phyloP scores from a whole-genome alignment of 345 rosid genomes.

The Euphorbia lathyris region DNA sequence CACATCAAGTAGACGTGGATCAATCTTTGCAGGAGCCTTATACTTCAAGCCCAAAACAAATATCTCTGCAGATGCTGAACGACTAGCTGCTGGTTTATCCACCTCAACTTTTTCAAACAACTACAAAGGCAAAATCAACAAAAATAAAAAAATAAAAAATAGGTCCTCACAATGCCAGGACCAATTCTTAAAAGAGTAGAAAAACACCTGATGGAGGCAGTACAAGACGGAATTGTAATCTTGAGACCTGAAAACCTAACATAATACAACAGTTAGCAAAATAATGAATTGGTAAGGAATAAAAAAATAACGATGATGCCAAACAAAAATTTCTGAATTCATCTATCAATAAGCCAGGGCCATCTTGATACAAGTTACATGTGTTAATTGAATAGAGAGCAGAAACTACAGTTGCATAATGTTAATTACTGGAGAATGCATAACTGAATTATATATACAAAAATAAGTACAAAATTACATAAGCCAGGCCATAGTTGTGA shows the following conservation, averaged over 20 bases:
- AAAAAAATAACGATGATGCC: not conserved
- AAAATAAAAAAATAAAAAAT: constrained; percentile 2
- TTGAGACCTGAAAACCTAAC: constrained; percentile 87
- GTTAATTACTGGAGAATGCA: not conserved
- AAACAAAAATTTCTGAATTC: not conserved
- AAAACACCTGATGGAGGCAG: constrained; percentile 69
- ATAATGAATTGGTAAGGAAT: not conserved
- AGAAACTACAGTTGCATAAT: not conserved
- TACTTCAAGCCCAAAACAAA: constrained; percentile 75
- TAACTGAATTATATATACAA: not conserved
- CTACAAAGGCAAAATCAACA: constrained; percentile 32
- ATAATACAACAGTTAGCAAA: not conserved
- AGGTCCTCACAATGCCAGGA: not conserved
- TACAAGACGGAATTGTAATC: constrained; percentile 76
- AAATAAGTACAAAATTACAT: not conserved
- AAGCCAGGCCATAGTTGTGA: too few species aligned
- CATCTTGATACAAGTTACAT: not conserved
- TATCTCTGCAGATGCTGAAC: constrained; percentile 87
- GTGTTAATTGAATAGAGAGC: not conserved
- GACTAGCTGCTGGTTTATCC: constrained; percentile 91
- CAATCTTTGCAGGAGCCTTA: constrained; percentile 92
- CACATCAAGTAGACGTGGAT: constrained; percentile 79
- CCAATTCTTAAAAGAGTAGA: not conserved
- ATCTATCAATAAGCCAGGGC: not conserved
- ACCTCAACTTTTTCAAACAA: constrained; percentile 94